These are phyloP conservation scores for Colletotrichum tropicale DNA, from an alignment of 2,329 filamentous ascomycete species.

Conservation along the genomic window DNA sequence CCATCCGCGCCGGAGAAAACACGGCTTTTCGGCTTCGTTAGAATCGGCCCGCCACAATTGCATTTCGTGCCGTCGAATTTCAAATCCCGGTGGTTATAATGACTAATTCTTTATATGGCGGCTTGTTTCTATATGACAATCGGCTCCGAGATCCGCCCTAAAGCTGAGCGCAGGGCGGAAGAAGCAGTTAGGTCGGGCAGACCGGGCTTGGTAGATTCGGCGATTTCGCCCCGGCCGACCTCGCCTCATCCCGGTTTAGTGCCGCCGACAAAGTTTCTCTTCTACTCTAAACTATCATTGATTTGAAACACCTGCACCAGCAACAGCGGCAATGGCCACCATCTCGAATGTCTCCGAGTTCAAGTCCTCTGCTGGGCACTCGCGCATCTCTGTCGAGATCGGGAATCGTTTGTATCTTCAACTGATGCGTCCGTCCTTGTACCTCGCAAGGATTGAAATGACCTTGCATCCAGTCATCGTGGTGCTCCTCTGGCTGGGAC, in stretches of 20 bases:
- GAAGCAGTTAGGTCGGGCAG: background rate
- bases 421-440: background rate
- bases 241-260: background rate
- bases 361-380: background rate
- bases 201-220: background rate
- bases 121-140: background rate
- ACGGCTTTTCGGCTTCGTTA: slow-evolving; percentile 12
- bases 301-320: background rate
- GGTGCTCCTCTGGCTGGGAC: background rate
- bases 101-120: background rate
- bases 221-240: background rate
- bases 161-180: background rate
- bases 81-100: background rate
- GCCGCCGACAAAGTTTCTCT: background rate
- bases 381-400: background rate
- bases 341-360: background rate
- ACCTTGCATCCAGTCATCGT: background rate
- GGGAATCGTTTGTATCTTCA: background rate
- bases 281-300: background rate
- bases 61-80: background rate
- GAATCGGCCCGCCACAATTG: background rate
- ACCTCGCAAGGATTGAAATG: background rate
- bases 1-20: slow-evolving; percentile 12
- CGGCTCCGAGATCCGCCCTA: background rate
- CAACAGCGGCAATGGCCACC: background rate